These are phyloP conservation scores for Tetraselmis chui DNA, from an alignment of 139 green algal species.

Conservation along the genomic window DNA sequence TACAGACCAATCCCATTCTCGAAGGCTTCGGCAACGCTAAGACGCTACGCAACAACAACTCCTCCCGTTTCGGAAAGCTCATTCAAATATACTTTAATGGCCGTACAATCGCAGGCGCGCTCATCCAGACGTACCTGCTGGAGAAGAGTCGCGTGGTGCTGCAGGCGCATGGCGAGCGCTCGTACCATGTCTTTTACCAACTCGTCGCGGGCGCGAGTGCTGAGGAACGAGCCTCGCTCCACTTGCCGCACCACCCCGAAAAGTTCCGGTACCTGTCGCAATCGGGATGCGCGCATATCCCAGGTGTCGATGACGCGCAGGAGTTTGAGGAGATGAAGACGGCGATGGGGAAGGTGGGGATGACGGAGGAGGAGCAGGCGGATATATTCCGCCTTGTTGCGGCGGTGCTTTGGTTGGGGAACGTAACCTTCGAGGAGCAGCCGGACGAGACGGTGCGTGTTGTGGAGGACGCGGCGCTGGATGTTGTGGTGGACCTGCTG, in stretches of 20 bases:
- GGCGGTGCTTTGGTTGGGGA: slow-evolving; percentile 87
- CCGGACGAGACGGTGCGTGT: slow-evolving; percentile 27
- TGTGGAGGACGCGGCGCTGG: slow-evolving; percentile 14
- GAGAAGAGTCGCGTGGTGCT: slow-evolving; percentile 68
- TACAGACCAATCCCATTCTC: slow-evolving; percentile 85
- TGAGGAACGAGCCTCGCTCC: slow-evolving; percentile 28
- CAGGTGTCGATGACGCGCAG: slow-evolving; percentile 63
- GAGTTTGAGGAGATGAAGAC: slow-evolving; percentile 54
- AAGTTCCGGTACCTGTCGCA: slow-evolving; percentile 34
- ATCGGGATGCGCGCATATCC: slow-evolving; percentile 47
- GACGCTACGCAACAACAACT: slow-evolving; percentile 93
- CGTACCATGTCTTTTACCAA: slow-evolving; percentile 97
- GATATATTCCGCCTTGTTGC: slow-evolving; percentile 64
- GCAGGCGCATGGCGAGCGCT: slow-evolving; percentile 69
- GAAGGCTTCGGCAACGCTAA: slow-evolving; percentile 96
- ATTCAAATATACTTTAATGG: slow-evolving; percentile 71
- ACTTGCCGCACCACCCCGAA: slow-evolving; percentile 21
- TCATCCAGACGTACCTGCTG: slow-evolving; percentile 86
- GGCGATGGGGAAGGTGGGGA: slow-evolving; percentile 77
- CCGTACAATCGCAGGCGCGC: slow-evolving; percentile 61
- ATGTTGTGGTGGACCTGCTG: slow-evolving; percentile 8
- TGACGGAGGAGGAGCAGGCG: slow-evolving; percentile 45
- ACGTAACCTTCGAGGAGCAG: slow-evolving; percentile 60
- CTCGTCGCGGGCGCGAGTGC: slow-evolving; percentile 61
- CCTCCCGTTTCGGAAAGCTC: slow-evolving; percentile 85